Conservation (phyloP, 164 flowering plant species). For the Magnolia officinalis region DNA sequence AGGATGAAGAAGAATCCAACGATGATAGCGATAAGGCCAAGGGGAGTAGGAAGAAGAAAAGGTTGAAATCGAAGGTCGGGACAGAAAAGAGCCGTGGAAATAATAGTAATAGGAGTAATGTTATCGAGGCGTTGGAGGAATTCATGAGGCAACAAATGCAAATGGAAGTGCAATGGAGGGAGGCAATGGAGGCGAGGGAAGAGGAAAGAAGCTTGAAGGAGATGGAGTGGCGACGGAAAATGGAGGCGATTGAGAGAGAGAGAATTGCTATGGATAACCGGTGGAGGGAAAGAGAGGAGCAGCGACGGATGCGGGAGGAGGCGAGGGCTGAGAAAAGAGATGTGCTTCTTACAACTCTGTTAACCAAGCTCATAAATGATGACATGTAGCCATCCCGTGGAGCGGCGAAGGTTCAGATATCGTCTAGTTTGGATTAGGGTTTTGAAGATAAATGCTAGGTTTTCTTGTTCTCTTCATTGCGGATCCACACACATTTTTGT, state of each 20-base stretch:
- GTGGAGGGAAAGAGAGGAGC: constrained; percentile 88
- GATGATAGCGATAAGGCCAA: constrained; percentile 42
- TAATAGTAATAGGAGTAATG: background rate
- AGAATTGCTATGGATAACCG: constrained; percentile 66
- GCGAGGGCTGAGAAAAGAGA: constrained; percentile 88
- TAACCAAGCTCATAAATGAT: constrained; percentile 68
- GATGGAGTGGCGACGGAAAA: constrained; percentile 71
- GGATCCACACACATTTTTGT: background rate
- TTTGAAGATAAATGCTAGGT: background rate
- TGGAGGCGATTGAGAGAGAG: constrained; percentile 79
- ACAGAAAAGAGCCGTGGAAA: background rate
- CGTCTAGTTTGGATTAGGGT: background rate
- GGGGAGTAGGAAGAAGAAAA: constrained; percentile 28
- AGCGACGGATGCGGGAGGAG: constrained; percentile 70
- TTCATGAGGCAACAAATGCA: constrained; percentile 68
- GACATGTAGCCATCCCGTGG: background rate
- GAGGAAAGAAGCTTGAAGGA: constrained; percentile 66
- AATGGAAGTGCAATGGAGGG: constrained; percentile 75
- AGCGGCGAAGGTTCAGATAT: background rate
- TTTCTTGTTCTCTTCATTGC: background rate
- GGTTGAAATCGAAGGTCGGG: constrained; percentile 2
- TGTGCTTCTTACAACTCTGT: constrained; percentile 62
- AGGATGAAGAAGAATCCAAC: constrained; percentile 56
- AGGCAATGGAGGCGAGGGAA: constrained; percentile 57
- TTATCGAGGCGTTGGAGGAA: constrained; percentile 65